phyloP scores from a whole-genome alignment of 305 asterid species.

The Striga hermonthica region DNA sequence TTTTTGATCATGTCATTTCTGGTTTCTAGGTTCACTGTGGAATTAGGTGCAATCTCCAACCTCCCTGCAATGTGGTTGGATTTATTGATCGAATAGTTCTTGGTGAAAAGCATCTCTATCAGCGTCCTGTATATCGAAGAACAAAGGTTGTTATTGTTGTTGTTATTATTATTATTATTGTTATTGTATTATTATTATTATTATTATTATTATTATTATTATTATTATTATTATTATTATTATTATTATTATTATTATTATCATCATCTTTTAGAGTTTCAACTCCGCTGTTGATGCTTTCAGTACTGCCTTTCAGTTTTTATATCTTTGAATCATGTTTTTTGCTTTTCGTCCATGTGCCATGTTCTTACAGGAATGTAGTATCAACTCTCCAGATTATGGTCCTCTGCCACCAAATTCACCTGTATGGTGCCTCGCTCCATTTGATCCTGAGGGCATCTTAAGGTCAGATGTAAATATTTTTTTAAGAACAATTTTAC shows the following conservation, averaged over 20 bases:
- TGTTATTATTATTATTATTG: constrained; percentile 18
- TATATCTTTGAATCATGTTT: background rate
- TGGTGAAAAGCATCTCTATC: constrained; percentile 81
- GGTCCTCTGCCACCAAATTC: constrained; percentile 76
- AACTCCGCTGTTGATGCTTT: background rate
- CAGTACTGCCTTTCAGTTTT: constrained; percentile 11
- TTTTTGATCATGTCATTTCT: constrained; percentile 10
- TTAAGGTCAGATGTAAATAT: constrained; percentile 50
- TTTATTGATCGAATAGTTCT: constrained; percentile 67
- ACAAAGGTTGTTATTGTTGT: constrained; percentile 52
- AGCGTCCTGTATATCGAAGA: constrained; percentile 81
- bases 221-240: constrained; percentile 24
- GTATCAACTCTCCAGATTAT: constrained; percentile 79
- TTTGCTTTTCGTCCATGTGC: background rate
- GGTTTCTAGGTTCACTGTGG: constrained; percentile 66
- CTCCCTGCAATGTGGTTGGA: constrained; percentile 93
- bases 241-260: constrained; percentile 14
- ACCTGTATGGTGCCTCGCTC: constrained; percentile 90
- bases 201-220: constrained; percentile 30
- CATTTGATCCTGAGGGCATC: constrained; percentile 92
- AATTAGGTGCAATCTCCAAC: constrained; percentile 68
- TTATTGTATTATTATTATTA: constrained; percentile 22
- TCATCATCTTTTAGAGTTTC: too few relatives aligned
- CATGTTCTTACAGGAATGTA: constrained; percentile 61
- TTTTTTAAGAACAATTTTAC: constrained; percentile 6